Conservation (phyloP, 306 rosid species). For the Vigna reflexopilosa region DNA sequence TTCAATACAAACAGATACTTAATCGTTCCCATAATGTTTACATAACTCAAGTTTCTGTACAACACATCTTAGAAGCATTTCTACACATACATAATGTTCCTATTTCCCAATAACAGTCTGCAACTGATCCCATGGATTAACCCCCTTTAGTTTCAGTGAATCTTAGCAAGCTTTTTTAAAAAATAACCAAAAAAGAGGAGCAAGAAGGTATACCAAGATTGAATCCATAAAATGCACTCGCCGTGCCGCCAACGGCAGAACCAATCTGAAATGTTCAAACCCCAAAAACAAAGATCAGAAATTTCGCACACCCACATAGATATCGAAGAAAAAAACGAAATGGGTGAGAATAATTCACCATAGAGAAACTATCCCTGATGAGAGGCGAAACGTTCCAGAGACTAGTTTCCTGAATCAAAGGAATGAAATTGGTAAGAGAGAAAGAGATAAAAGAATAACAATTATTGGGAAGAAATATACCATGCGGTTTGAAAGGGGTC, state of each 20-base stretch:
- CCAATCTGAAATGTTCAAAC: conserved; percentile 60
- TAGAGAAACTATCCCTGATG: conserved; percentile 77
- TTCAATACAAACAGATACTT: background rate
- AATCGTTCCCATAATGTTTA: background rate
- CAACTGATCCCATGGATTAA: background rate
- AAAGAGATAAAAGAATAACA: background rate
- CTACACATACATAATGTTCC: background rate
- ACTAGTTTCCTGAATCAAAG: conserved; percentile 62
- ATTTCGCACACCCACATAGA: background rate
- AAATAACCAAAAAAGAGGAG: background rate
- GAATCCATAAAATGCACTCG: conserved; percentile 84
- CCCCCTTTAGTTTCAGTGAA: background rate
- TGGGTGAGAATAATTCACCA: conserved; percentile 47
- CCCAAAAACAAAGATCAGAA: conserved; percentile 18
- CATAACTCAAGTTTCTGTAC: background rate
- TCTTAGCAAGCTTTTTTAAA: background rate
- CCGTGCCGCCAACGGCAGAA: conserved; percentile 80
- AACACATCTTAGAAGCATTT: background rate
- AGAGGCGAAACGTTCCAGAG: conserved; percentile 68
- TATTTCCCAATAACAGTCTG: background rate
- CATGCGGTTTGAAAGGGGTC: conserved; percentile 68
- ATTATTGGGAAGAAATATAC: background rate
- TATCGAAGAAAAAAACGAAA: background rate
- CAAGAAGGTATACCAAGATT: conserved; percentile 58
- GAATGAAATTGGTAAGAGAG: background rate